Percentiles rank a stretch among this genome's conserved stretches.
Conservation (phyloP, 2,329 filamentous ascomycete species). For the Clathrospora elynae region DNA sequence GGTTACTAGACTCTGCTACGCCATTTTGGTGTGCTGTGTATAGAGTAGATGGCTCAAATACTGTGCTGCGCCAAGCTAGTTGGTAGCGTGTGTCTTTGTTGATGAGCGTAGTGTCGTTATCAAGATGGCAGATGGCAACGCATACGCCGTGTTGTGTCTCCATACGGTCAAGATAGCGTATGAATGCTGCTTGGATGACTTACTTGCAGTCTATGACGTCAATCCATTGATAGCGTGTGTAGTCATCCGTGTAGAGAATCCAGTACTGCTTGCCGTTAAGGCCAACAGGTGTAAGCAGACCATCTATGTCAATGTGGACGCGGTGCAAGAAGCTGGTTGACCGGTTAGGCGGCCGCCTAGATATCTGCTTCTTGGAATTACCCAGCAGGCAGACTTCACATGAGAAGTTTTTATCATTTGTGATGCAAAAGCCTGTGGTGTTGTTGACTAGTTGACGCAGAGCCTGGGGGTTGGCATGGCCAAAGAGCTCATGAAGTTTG, state of each 20-base stretch:
- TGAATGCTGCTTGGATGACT: neutral
- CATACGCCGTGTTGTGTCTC: neutral
- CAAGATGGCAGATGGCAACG: neutral
- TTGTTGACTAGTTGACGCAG: neutral
- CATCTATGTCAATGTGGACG: neutral
- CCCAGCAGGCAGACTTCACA: neutral
- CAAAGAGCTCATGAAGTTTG: neutral
- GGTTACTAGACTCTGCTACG: neutral
- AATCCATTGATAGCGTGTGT: neutral
- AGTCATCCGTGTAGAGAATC: neutral
- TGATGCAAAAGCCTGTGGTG: neutral
- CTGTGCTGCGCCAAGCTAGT: neutral
- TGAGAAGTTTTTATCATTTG: neutral
- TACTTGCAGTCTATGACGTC: neutral
- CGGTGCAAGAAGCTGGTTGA: neutral
- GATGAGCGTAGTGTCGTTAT: neutral
- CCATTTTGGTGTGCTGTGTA: neutral
- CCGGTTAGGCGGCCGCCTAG: neutral
- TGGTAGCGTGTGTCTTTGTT: neutral
- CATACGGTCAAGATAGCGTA: neutral
- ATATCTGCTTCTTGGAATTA: neutral
- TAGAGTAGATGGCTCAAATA: neutral
- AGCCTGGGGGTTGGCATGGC: neutral
- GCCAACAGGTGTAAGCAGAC: neutral
- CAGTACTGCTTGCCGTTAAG: neutral